Evolutionary conservation across 108 stramenopile species (phyloP).

Genomic region (Mayamaea pseudoterrestris): DNA sequence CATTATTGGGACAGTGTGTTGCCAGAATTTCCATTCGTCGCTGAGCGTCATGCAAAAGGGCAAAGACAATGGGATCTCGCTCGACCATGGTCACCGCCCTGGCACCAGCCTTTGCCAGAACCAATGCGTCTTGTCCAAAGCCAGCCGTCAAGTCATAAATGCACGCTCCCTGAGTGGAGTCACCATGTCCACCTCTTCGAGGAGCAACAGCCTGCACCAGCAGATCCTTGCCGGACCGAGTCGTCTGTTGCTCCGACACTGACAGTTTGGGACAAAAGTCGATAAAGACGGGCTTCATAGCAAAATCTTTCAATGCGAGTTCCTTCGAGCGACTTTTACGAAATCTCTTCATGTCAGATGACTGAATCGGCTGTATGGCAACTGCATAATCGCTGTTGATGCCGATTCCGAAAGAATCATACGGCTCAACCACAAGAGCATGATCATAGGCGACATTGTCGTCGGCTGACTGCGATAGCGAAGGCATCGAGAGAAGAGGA

Average conservation of each 20-base stretch:
- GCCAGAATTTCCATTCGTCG: conserved; percentile 31
- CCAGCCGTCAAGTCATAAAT: conserved; percentile 79
- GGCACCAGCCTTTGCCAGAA: conserved; percentile 37
- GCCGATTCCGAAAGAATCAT: too few relatives aligned
- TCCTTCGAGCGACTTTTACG: too few relatives aligned
- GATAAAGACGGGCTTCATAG: neutral
- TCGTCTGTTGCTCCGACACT: neutral
- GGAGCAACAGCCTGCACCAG: neutral
- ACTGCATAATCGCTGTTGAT: too few relatives aligned
- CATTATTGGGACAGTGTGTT: neutral
- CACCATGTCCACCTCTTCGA: neutral
- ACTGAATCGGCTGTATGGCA: too few relatives aligned
- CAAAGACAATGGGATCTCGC: conserved; percentile 57
- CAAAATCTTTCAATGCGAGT: too few relatives aligned
- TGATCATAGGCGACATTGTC: too few relatives aligned
- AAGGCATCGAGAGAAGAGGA: too few relatives aligned
- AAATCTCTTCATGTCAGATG: too few relatives aligned
- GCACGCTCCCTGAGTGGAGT: conserved; percentile 2
- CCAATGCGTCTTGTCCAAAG: conserved; percentile 59
- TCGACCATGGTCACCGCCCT: conserved; percentile 43
- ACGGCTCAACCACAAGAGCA: too few relatives aligned
- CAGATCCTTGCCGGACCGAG: neutral
- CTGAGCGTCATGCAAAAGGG: conserved; percentile 51
- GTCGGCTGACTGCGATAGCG: too few relatives aligned
- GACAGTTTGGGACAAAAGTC: neutral